Evolutionary conservation across 192 early-diverging fungal genomes (phyloP).

Genomic region (Gamsiella multidivaricata): DNA sequence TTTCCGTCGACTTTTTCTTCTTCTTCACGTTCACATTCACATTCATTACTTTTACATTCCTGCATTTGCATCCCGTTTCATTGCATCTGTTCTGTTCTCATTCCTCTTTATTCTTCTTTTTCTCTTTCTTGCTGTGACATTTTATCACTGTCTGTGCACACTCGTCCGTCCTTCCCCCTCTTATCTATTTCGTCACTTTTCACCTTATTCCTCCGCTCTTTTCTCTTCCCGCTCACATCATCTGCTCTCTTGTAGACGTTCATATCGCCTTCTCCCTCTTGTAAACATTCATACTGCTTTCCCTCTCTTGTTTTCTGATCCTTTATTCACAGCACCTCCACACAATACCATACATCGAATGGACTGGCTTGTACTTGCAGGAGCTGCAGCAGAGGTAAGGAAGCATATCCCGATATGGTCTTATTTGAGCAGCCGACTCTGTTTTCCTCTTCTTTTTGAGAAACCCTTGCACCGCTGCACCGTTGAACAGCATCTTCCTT

Average conservation of each 20-base stretch:
- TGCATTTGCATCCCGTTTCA: not conserved
- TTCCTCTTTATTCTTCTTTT: not conserved
- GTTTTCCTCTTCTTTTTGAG: too few species aligned
- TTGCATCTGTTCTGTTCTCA: not conserved
- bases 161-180: not conserved
- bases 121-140: constrained; percentile 1
- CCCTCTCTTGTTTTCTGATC: not conserved
- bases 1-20: not conserved
- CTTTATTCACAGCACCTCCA: not conserved
- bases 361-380: constrained; percentile 24
- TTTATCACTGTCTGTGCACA: too few species aligned
- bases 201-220: not conserved
- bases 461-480: too few species aligned
- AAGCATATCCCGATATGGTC: too few species aligned
- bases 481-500: not conserved
- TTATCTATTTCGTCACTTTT: not conserved
- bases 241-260: not conserved
- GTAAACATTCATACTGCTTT: constrained; percentile 1
- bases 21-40: not conserved
- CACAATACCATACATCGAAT: not conserved
- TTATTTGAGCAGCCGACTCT: too few species aligned
- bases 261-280: not conserved
- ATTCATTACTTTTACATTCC: not conserved
- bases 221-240: not conserved
- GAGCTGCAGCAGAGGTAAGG: constrained; percentile 35